Conservation (phyloP, 139 green algal species). For the Pleodorina starrii region DNA sequence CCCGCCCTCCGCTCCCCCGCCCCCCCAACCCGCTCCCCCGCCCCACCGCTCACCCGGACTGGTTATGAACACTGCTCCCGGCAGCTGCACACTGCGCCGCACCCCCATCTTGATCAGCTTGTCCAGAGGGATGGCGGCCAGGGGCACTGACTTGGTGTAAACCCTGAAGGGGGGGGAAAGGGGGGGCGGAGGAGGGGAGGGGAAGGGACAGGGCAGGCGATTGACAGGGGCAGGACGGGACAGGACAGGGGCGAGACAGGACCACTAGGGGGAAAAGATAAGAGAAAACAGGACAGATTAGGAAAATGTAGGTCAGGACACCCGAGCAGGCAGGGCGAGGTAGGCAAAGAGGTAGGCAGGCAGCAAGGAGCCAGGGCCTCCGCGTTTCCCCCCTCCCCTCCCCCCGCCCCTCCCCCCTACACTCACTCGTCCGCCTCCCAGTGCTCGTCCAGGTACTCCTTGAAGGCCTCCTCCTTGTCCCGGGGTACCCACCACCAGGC, state of each 20-base stretch:
- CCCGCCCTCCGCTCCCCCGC: not conserved
- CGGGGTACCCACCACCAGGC: slow-evolving; percentile 46
- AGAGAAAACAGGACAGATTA: no score
- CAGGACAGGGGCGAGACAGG: no score
- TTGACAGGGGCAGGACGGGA: no score
- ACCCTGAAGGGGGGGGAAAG: not conserved
- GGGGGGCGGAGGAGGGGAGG: not conserved
- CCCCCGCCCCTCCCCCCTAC: not conserved
- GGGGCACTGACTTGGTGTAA: slow-evolving; percentile 47
- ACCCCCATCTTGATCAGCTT: slow-evolving; percentile 36
- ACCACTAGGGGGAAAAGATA: no score
- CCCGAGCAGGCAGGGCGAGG: no score
- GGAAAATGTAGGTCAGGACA: no score
- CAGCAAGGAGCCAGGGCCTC: no score
- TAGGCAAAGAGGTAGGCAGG: no score
- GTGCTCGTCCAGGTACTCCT: slow-evolving; percentile 30
- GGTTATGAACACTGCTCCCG: slow-evolving; percentile 36
- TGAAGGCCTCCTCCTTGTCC: slow-evolving; percentile 25
- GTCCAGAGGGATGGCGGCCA: not conserved
- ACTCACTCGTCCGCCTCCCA: slow-evolving; percentile 46
- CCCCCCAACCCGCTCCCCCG: not conserved
- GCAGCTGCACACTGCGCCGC: slow-evolving; percentile 36
- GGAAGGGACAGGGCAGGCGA: not conserved
- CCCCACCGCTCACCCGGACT: slow-evolving; percentile 26
- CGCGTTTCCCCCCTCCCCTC: not conserved